Percentiles rank a stretch among this genome's conserved stretches.
These are phyloP conservation scores for Saturnispora zaruensis DNA, from an alignment of 805 yeast species.

Conservation along the genomic window DNA sequence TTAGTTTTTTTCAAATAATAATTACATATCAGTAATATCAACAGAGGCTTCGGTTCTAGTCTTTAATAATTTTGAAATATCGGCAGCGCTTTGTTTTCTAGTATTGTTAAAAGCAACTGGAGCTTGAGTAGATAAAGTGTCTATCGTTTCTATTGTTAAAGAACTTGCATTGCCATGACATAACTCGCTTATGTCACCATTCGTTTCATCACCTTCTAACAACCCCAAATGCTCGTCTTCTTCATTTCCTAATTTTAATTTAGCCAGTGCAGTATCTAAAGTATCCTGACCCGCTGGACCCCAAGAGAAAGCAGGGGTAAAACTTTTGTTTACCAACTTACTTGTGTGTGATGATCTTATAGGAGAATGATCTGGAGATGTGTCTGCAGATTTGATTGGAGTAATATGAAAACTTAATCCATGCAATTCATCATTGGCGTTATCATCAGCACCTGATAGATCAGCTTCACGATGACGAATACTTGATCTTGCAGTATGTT, in stretches of 20 bases:
- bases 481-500: background rate
- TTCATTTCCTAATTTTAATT: background rate
- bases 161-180: slow-evolving; percentile 1
- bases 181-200: background rate
- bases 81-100: slow-evolving; percentile 2
- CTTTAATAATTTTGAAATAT: slow-evolving; percentile 5
- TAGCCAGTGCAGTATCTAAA: background rate
- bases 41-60: background rate
- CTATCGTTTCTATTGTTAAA: slow-evolving; percentile 6
- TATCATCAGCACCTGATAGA: background rate
- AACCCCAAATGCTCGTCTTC: background rate
- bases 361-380: slow-evolving; percentile 16
- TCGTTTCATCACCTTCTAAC: background rate
- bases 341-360: slow-evolving; percentile 12
- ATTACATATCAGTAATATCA: slow-evolving; percentile 7
- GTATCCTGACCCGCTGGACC: slow-evolving; percentile 1
- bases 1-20: background rate
- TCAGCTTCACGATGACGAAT: slow-evolving; percentile 4
- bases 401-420: slow-evolving; percentile 25
- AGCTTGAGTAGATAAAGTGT: slow-evolving; percentile 6
- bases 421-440: slow-evolving; percentile 14
- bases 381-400: slow-evolving; percentile 24
- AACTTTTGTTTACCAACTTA: slow-evolving; percentile 17
- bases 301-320: slow-evolving; percentile 18
- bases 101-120: background rate